These are phyloP conservation scores for Angomonas ambiguus DNA, from an alignment of 208 protist genomes.

Conservation along the genomic window DNA sequence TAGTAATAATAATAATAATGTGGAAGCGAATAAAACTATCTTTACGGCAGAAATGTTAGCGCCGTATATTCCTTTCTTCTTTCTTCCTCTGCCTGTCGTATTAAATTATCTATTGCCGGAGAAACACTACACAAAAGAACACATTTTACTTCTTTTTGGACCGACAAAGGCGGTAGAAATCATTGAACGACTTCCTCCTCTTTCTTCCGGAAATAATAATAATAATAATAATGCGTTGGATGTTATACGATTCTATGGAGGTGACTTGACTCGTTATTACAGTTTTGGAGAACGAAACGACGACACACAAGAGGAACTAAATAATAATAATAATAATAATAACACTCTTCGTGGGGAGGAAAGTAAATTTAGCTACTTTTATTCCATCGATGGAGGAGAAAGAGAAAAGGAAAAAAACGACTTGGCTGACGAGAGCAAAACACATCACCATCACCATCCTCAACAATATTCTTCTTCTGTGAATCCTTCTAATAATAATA, in stretches of 20 bases:
- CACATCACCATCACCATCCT: too few species aligned
- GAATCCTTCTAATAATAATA: slow-evolving; percentile 6
- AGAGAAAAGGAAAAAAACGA: too few species aligned
- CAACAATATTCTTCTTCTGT: too few species aligned
- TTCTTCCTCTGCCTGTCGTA: too few species aligned
- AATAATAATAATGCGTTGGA: background rate
- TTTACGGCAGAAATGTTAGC: background rate
- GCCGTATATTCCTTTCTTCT: too few species aligned
- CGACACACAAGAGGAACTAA: too few species aligned
- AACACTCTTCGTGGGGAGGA: too few species aligned
- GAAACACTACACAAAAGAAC: background rate
- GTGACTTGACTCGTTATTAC: background rate
- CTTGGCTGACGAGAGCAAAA: too few species aligned
- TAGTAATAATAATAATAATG: slow-evolving; percentile 8
- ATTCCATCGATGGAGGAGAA: background rate
- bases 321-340: too few species aligned
- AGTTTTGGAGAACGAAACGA: too few species aligned
- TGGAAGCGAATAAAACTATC: background rate
- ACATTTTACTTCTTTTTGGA: background rate
- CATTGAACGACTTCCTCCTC: slow-evolving; percentile 10
- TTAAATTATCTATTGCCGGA: background rate
- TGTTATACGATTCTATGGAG: background rate
- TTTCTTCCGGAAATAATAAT: too few species aligned
- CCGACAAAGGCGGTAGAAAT: background rate
- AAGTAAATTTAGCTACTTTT: too few species aligned